Evolutionary conservation across 768 basidiomycete species (phyloP).

Genomic region (Auricularia sp.): DNA sequence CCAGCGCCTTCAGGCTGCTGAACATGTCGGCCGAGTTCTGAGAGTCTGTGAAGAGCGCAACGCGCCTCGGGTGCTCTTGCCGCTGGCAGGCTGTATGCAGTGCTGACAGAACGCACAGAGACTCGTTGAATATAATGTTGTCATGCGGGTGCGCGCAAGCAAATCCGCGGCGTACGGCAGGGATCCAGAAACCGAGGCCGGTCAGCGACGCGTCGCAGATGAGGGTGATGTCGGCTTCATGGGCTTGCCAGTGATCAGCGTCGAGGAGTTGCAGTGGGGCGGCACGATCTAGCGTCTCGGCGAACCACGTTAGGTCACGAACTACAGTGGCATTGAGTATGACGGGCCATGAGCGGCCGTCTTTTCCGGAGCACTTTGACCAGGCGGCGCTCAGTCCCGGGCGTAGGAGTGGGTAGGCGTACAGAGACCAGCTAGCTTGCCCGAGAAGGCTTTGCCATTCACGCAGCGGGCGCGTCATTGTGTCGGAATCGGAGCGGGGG

Average conservation of each 20-base stretch:
- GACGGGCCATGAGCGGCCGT: conserved; percentile 6
- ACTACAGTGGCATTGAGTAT: conserved; percentile 21
- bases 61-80: background rate
- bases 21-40: conserved; percentile 18
- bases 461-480: conserved; percentile 9
- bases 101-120: conserved; percentile 6
- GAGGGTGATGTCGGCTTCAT: conserved; percentile 8
- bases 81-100: too few species aligned
- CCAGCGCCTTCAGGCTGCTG: conserved; percentile 11
- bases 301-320: conserved; percentile 25
- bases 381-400: conserved; percentile 27
- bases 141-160: background rate
- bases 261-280: background rate
- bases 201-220: conserved; percentile 15
- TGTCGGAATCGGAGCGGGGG: conserved; percentile 1
- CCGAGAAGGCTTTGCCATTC: conserved; percentile 24
- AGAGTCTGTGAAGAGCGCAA: conserved; percentile 13
- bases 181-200: conserved; percentile 16
- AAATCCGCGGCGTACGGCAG: conserved; percentile 6
- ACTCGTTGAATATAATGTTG: conserved; percentile 5
- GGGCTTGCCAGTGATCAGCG: background rate
- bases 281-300: background rate
- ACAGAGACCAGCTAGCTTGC: conserved; percentile 32
- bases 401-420: conserved; percentile 26
- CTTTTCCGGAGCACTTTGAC: conserved; percentile 23